Evolutionary conservation across 495 filamentous ascomycete species (phyloP).

Genomic region (Aspergillus kassunensis): DNA sequence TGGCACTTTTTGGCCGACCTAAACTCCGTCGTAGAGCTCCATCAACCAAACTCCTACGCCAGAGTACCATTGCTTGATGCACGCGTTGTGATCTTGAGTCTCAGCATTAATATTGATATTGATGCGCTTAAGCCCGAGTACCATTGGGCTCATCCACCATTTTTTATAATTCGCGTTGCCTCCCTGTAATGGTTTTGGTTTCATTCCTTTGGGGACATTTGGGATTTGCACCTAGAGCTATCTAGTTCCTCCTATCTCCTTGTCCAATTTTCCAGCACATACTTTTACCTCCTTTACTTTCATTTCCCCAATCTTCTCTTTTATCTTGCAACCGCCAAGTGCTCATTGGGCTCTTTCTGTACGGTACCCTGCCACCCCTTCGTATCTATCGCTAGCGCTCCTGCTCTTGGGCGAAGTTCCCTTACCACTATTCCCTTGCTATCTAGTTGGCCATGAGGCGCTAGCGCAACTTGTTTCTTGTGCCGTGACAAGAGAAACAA

Average conservation of each 20-base stretch:
- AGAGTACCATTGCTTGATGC: slow-evolving; percentile 13
- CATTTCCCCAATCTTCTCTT: not conserved
- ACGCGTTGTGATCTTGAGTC: slow-evolving; percentile 12
- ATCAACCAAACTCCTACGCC: slow-evolving; percentile 20
- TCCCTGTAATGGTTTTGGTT: slow-evolving; percentile 3
- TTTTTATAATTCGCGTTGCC: slow-evolving; percentile 7
- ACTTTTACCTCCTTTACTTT: not conserved
- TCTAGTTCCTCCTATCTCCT: slow-evolving; percentile 10
- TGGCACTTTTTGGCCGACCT: slow-evolving; percentile 13
- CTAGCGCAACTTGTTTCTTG: slow-evolving; percentile 7
- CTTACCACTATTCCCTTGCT: not conserved
- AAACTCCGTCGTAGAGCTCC: slow-evolving; percentile 22
- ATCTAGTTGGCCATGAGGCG: slow-evolving; percentile 22
- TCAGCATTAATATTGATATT: slow-evolving; percentile 5
- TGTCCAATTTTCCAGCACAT: not conserved
- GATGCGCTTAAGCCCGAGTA: not conserved
- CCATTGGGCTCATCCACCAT: not conserved
- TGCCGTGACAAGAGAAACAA: slow-evolving; percentile 7
- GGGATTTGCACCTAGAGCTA: slow-evolving; percentile 11
- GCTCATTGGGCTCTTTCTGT: not conserved
- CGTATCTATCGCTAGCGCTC: not conserved
- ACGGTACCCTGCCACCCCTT: not conserved
- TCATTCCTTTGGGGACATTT: not conserved
- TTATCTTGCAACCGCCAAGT: not conserved
- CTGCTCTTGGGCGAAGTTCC: not conserved